A percentile compares a stretch with the other conserved stretches of the same genome.
phyloP scores from a whole-genome alignment of 306 rosid species.

The Quercus mongolica region DNA sequence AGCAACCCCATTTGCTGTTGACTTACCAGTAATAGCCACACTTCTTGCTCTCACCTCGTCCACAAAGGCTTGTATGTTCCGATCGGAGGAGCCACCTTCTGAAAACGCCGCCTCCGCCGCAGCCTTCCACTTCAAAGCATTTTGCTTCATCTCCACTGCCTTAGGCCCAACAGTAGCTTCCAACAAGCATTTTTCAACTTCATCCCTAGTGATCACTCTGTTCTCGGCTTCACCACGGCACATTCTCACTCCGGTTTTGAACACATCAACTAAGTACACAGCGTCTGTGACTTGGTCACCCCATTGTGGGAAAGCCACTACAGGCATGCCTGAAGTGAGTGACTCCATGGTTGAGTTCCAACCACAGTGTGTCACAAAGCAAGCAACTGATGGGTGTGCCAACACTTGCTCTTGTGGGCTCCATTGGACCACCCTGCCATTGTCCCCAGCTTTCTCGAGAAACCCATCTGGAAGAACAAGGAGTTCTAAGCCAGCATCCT shows the following conservation, averaged over 20 bases:
- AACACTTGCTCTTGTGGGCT: conserved; percentile 64
- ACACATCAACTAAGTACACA: conserved; percentile 54
- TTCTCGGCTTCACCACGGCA: conserved; percentile 32
- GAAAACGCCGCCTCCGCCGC: conserved; percentile 28
- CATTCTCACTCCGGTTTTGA: conserved; percentile 34
- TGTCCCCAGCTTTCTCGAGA: conserved; percentile 31
- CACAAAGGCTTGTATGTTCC: conserved; percentile 36
- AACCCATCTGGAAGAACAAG: conserved; percentile 51
- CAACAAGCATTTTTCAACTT: conserved; percentile 34
- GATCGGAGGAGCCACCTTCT: conserved; percentile 47
- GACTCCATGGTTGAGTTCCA: conserved; percentile 80
- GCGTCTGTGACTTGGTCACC: conserved; percentile 79
- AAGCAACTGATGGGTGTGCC: conserved; percentile 51
- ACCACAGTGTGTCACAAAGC: conserved; percentile 71
- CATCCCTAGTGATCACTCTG: conserved; percentile 23
- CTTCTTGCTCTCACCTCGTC: conserved; percentile 26
- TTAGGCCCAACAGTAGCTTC: conserved; percentile 36
- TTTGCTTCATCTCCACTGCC: conserved; percentile 24
- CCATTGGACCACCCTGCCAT: conserved; percentile 60
- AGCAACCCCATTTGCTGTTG: not conserved
- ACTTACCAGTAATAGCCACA: not conserved
- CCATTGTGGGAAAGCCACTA: conserved; percentile 74
- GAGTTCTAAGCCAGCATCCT: not conserved
- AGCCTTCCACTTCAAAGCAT: conserved; percentile 34
- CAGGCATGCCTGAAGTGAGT: conserved; percentile 49